Percentiles rank a stretch among this genome's conserved stretches.
Evolutionary conservation across 306 rosid species (phyloP).

Genomic region (Malus sieversii): DNA sequence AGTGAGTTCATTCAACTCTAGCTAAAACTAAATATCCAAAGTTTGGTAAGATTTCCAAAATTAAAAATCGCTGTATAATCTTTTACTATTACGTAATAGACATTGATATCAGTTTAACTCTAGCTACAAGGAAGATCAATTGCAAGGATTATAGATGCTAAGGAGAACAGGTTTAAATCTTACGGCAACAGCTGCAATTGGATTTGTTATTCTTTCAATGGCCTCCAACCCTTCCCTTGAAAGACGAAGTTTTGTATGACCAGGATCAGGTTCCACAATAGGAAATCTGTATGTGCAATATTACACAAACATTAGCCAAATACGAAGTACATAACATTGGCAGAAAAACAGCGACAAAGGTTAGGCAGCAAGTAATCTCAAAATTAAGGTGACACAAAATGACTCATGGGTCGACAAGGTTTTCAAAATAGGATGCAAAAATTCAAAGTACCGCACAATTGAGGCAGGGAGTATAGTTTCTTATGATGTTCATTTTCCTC

Average conservation of each 20-base stretch:
- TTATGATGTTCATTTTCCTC: not conserved
- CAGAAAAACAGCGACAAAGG: conserved; percentile 1
- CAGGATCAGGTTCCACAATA: conserved; percentile 87
- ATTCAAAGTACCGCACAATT: not conserved
- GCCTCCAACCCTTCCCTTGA: conserved; percentile 88
- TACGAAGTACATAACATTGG: not conserved
- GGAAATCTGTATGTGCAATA: conserved; percentile 56
- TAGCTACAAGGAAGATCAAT: not conserved
- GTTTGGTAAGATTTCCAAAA: not conserved
- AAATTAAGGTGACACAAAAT: not conserved
- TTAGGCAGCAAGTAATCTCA: not conserved
- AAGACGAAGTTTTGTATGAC: conserved; percentile 86
- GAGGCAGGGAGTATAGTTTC: not conserved
- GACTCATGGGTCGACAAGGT: not conserved
- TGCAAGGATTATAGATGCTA: not conserved
- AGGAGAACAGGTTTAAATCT: conserved; percentile 19
- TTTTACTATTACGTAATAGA: not conserved
- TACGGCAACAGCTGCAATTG: conserved; percentile 91
- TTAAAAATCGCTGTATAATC: not conserved
- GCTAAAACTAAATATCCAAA: too few relatives aligned
- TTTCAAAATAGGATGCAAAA: not conserved
- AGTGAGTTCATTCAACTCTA: not conserved
- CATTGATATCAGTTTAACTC: not conserved
- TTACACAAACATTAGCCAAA: conserved; percentile 17
- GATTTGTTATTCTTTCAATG: conserved; percentile 65